Conservation (phyloP, 2,329 filamentous ascomycete species). For the Knoxdaviesia proteae region DNA sequence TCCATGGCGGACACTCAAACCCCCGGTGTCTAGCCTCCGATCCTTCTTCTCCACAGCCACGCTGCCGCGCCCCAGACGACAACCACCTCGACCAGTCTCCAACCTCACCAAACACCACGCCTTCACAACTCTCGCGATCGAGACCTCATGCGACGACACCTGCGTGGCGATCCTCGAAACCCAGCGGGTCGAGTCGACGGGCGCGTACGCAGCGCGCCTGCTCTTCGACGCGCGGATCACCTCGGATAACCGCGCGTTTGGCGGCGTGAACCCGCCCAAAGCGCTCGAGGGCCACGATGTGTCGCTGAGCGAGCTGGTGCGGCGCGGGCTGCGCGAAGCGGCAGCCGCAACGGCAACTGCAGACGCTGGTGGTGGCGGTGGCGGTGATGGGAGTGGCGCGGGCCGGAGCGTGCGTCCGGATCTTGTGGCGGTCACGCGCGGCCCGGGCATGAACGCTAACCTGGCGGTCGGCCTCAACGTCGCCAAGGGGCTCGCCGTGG, state of each 20-base stretch:
- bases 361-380: slow-evolving; percentile 4
- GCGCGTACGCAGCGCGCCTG: slow-evolving; percentile 25
- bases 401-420: slow-evolving; percentile 34
- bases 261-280: slow-evolving; percentile 61
- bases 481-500: slow-evolving; percentile 70
- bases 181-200: slow-evolving; percentile 1
- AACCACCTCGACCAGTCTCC: neutral
- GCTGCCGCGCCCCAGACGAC: too few species aligned
- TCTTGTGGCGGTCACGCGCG: slow-evolving; percentile 74
- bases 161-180: slow-evolving; percentile 57
- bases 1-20: too few species aligned
- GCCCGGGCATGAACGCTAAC: slow-evolving; percentile 71
- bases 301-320: slow-evolving; percentile 46
- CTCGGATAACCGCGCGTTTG: slow-evolving; percentile 52
- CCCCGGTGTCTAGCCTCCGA: too few species aligned
- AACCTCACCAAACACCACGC: slow-evolving; percentile 7
- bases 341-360: neutral
- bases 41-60: too few species aligned
- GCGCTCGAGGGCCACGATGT: slow-evolving; percentile 58
- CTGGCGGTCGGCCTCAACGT: slow-evolving; percentile 60
- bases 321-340: slow-evolving; percentile 31
- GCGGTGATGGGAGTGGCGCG: slow-evolving; percentile 6
- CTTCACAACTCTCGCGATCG: slow-evolving; percentile 49
- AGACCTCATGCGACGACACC: slow-evolving; percentile 83
- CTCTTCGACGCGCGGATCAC: slow-evolving; percentile 69